Base-by-base conservation (phyloP, 192 early-diverging fungal genomes). In the Diversispora epigaea region DNA sequence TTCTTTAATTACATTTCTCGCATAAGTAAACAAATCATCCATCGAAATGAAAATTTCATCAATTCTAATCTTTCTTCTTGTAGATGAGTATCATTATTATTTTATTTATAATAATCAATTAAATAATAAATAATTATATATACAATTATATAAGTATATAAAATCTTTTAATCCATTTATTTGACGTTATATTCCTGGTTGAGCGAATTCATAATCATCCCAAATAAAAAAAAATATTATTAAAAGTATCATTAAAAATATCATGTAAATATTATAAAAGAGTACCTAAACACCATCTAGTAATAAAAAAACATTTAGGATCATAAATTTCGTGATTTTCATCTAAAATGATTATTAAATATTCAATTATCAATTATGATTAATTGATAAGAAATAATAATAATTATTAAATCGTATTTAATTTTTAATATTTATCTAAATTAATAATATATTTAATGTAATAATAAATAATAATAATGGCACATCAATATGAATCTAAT, bases 1-100 rank as follows among this genome's bases (percentile, higher is more conserved):
- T 88, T 91, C 63, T 85, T 82, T 4, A 98, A 81, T 32, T 91
- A 89, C 50, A 99, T 81, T 80, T 99, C 98, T 55, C 98, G 89
- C 96, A 98, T 96, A 75, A 99, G 80, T 43, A 99, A 78, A 81
- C 98, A 99, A 83, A 98, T 99, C 90, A 98, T 96, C 98, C 98
- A 99, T 62, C 98, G 88, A 78, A 98, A 99, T 8, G 98, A 93
- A 85, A 99, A 98, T 82, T 98, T 96, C 64, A 99, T 95, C 78
- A 96, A 99, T 77, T 99, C 96, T 22, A 99, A 86, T 60, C 93
- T 91, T 83, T 99, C 91, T 7, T 84, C 77, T 69, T 91, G 89
- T 54, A 99, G 87, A 77, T 99, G 98, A 25, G 77, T 74, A 32
- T 32, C 25, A 32, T 32, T 32, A 32, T 32, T 32, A 32, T 32